Evolutionary conservation across 208 protist species (phyloP).

Genomic region (Porcisia hertigi): DNA sequence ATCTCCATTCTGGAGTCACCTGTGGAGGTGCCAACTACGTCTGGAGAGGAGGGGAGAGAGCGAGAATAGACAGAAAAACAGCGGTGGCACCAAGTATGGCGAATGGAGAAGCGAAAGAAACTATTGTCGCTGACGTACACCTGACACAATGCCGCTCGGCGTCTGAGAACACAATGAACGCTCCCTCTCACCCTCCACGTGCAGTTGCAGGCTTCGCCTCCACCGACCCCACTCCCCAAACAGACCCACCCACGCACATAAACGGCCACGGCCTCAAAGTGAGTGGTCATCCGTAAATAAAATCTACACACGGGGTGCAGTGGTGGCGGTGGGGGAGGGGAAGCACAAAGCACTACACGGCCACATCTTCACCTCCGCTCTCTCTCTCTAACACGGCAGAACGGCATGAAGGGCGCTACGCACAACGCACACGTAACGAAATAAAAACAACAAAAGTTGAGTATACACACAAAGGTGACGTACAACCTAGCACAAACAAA

Average conservation of each 20-base stretch:
- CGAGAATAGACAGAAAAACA: neutral
- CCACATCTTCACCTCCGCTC: no score
- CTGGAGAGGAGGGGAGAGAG: neutral
- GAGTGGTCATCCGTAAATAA: no score
- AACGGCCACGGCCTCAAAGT: neutral
- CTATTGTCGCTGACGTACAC: neutral
- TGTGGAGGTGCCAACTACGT: neutral
- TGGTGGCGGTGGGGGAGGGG: neutral
- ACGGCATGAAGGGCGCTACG: no score
- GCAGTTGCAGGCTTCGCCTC: neutral
- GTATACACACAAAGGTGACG: neutral
- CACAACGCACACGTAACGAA: no score
- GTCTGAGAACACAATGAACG: neutral
- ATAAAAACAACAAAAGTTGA: no score
- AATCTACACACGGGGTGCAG: neutral
- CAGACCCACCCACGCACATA: neutral
- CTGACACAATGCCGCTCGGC: neutral
- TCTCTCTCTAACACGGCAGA: no score
- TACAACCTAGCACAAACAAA: neutral
- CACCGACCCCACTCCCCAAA: neutral
- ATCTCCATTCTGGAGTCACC: neutral
- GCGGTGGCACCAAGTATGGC: neutral
- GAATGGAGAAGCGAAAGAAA: neutral
- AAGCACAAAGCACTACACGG: no score
- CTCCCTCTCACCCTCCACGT: neutral